Evolutionary conservation across 192 early-diverging fungal genomes (phyloP), one percentile per base, ranked within the genome.

Genomic region (Funneliformis geosporum): DNA sequence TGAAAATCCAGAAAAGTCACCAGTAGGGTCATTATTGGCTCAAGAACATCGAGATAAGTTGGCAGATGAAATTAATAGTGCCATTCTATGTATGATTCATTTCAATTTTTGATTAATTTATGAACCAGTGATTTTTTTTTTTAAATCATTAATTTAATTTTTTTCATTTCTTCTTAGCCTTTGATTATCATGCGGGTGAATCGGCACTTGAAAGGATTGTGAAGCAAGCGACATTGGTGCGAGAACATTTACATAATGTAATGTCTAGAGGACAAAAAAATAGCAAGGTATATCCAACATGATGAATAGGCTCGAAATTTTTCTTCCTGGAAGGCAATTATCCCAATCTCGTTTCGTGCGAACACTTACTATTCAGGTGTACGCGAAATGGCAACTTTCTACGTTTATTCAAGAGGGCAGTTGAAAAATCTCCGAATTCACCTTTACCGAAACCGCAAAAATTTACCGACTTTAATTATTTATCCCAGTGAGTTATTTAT

Each of bases 51-150:
- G 92, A 28, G 90, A 92, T 60, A 79, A 85, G 5, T 84, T 92
- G 12, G 92, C 92, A 25, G 84, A 84, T 43, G 79, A 80, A 40
- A 80, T 93, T 73, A 93, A 93, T 67, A 90, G 87, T 72, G 86
- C 88, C 28, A 89, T 93, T 67, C 83, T 93, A 40, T 83, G 92
- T 93, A 88, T 28, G 28, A 14, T 11, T 12, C 8, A 44, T 2
- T 38, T 40, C 9, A 27, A 38, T 38, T 79, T 16, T 69, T 66
- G 12, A 27, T 39, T 23, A 83, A 46, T 84, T 33, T 2, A 65
- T 11, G 27, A 59, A 42, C 27, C 12, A 18, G 23, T 79, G 33
- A 43, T 23, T 21, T 67, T 14, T 33, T 23, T 21, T 67, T 14
- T 73, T 23, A 12, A 50, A 6, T 8, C 9, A 65, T 50, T 50